Percentiles rank a stretch among this genome's conserved stretches.
Conservation (phyloP, 371 early-diverging fungal species). For the Rhizopus sp. region DNA sequence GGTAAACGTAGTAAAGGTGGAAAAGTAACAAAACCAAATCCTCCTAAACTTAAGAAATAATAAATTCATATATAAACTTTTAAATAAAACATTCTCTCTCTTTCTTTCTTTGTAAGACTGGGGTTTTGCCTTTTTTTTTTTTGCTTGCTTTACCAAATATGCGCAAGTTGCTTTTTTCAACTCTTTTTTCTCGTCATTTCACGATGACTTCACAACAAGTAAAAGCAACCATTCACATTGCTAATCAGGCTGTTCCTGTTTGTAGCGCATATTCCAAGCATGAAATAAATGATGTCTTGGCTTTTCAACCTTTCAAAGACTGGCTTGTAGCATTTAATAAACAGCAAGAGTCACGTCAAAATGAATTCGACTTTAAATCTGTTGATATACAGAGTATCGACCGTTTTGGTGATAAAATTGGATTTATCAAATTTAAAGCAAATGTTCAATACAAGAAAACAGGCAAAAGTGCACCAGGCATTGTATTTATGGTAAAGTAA, state of each 20-base stretch:
- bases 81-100: not conserved
- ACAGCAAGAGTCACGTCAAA: slow-evolving; percentile 39
- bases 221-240: slow-evolving; percentile 26
- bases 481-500: slow-evolving; percentile 72
- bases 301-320: slow-evolving; percentile 65
- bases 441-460: slow-evolving; percentile 54
- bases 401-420: slow-evolving; percentile 67
- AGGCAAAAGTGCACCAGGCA: slow-evolving; percentile 66
- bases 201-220: slow-evolving; percentile 2
- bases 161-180: not conserved
- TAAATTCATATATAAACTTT: not conserved
- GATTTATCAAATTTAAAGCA: slow-evolving; percentile 76
- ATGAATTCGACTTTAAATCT: slow-evolving; percentile 42
- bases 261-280: slow-evolving; percentile 10
- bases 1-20: slow-evolving; percentile 43
- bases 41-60: not conserved
- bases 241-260: slow-evolving; percentile 27
- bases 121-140: not conserved
- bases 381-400: slow-evolving; percentile 74
- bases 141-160: not conserved
- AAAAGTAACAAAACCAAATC: slow-evolving; percentile 30
- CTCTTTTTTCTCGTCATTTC: not conserved
- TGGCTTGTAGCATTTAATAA: slow-evolving; percentile 58
- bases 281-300: slow-evolving; percentile 37
- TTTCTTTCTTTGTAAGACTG: not conserved